phyloP scores from a whole-genome alignment of 495 filamentous ascomycete species.

The Massariosphaeria phaeospora region DNA sequence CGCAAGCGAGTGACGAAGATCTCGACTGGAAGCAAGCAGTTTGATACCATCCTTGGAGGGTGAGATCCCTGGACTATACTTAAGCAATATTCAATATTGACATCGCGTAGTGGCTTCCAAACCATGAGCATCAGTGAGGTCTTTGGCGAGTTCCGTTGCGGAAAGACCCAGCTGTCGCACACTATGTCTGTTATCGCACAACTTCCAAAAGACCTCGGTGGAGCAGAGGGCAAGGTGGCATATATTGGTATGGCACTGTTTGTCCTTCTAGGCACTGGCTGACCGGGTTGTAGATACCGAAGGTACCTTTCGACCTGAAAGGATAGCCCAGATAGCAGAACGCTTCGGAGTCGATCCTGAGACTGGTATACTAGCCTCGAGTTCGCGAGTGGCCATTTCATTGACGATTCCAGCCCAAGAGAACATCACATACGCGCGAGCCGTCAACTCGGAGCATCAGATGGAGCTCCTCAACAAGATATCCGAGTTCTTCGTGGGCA shows the following conservation, averaged over 20 bases:
- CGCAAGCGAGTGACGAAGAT: slow-evolving; percentile 65
- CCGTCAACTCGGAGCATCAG: slow-evolving; percentile 73
- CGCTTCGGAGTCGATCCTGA: slow-evolving; percentile 54
- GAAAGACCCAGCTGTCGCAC: slow-evolving; percentile 56
- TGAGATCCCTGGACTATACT: slow-evolving; percentile 31
- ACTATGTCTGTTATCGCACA: slow-evolving; percentile 45
- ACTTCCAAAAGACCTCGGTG: slow-evolving; percentile 55
- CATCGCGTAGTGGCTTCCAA: slow-evolving; percentile 59
- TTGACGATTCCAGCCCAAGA: slow-evolving; percentile 56
- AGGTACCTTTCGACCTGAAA: slow-evolving; percentile 71
- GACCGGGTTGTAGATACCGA: slow-evolving; percentile 55
- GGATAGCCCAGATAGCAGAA: slow-evolving; percentile 67
- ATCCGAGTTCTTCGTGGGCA: slow-evolving; percentile 59
- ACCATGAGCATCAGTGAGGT: slow-evolving; percentile 75
- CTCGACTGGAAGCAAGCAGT: slow-evolving; percentile 70
- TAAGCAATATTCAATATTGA: slow-evolving; percentile 21
- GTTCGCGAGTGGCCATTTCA: not conserved
- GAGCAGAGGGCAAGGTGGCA: slow-evolving; percentile 72
- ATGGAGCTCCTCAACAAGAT: slow-evolving; percentile 64
- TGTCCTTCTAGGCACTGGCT: slow-evolving; percentile 1
- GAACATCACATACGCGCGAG: slow-evolving; percentile 70
- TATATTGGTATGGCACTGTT: slow-evolving; percentile 56
- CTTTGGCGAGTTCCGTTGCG: slow-evolving; percentile 70
- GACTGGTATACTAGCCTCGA: slow-evolving; percentile 13
- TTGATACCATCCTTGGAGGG: slow-evolving; percentile 69